phyloP scores from a whole-genome alignment of 768 basidiomycete genomes.

The Pisolithus marmoratus region DNA sequence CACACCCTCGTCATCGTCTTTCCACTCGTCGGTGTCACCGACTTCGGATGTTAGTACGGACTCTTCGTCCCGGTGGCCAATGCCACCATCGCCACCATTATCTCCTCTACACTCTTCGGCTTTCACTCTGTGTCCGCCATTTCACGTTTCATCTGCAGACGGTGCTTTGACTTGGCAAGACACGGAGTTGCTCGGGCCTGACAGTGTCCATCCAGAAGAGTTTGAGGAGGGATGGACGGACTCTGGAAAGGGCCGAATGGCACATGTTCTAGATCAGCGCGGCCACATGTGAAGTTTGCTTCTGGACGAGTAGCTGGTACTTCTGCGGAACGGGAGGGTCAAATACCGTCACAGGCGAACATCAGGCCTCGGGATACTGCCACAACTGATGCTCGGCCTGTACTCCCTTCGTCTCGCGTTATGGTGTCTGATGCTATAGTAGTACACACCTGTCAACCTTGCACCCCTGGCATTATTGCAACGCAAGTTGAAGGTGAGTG shows the following conservation, averaged over 20 bases:
- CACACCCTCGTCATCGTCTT: slow-evolving; percentile 10
- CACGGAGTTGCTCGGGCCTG: slow-evolving; percentile 41
- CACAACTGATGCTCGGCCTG: slow-evolving; percentile 1
- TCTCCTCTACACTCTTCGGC: slow-evolving; percentile 6
- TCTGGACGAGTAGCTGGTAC: neutral
- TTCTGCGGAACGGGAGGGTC: slow-evolving; percentile 2
- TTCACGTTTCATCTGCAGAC: slow-evolving; percentile 5
- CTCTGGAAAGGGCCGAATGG: slow-evolving; percentile 8
- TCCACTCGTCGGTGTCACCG: slow-evolving; percentile 14
- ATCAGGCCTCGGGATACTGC: neutral
- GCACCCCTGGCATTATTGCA: slow-evolving; percentile 56
- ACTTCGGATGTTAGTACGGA: slow-evolving; percentile 12
- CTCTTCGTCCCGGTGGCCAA: slow-evolving; percentile 9
- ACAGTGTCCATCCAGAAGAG: slow-evolving; percentile 37
- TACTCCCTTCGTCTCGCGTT: slow-evolving; percentile 1
- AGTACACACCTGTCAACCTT: slow-evolving; percentile 60
- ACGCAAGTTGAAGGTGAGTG: slow-evolving; percentile 66
- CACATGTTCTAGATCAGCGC: slow-evolving; percentile 6
- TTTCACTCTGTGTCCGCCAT: neutral
- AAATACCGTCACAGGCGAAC: slow-evolving; percentile 4
- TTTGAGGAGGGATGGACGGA: slow-evolving; percentile 34
- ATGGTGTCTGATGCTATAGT: slow-evolving; percentile 36
- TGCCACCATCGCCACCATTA: slow-evolving; percentile 12
- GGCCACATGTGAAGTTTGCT: neutral
- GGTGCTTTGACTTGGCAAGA: slow-evolving; percentile 36